Evolutionary conservation across 23 red algal species (phyloP), one percentile per base, ranked within the genome.

Genomic region (Gracilaria caudata): DNA sequence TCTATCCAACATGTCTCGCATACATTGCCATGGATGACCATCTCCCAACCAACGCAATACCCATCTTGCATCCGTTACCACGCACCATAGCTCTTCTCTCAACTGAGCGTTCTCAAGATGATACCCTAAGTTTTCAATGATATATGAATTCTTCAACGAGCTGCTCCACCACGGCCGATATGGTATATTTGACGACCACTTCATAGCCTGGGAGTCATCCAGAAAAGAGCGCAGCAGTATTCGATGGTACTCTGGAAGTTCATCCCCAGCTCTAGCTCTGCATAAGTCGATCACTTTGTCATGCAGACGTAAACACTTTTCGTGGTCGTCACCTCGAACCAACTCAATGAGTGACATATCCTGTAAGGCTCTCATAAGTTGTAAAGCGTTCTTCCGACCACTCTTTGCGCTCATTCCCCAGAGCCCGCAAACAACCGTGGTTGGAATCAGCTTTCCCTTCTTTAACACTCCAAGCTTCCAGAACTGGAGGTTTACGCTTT

Each of bases 91-190:
- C 63, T 68, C 63, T 23, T 68, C n/a, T 13, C 2, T 23, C 17
- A 68, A 23, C 3, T 35, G 9, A 4, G 25, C 63, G 9, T 68
- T 23, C n/a, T 3, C 25, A 4, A 68, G 34, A 25, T 68, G 57
- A 61, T 61, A 61, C 4, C 26, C 5, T 20, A 61, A 4, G 19
- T 61, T 61, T 29, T 61, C 7, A 6, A 61, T 6, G 7, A 61
- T 26, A 20, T 61, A 61, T 6, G 20, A n/a, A 61, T 61, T 29
- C 26, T 29, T 6, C 7, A n/a, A 5, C n/a, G 57, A 61, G 26
- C 20, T n/a, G 57, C 5, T 29, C 57, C 57, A 61, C 57, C 57
- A 61, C 57, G 57, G 57, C 20, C 57, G 57, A 61, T 61, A 61
- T 29, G n/a, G 26, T 29, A 61, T 16, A 10, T 6, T 29, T 20